Evolutionary conservation across 23 red algal genomes (phyloP).

Genomic region (Gracilaria domingensis): DNA sequence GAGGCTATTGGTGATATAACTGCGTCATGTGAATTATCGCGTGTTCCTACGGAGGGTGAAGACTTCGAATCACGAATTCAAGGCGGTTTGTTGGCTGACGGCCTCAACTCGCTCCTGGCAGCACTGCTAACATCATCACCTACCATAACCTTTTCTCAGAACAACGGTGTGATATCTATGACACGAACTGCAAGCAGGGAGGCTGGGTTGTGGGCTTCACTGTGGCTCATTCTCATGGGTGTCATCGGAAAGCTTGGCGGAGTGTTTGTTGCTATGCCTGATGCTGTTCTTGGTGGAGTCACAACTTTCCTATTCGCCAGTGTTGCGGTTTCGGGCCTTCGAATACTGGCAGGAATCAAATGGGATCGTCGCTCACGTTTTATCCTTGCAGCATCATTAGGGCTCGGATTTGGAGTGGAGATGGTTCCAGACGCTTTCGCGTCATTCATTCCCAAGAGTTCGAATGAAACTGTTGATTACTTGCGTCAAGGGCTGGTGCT

Average conservation of each 20-base stretch:
- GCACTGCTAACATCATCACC: slow-evolving; percentile 71
- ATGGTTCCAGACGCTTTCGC: slow-evolving; percentile 52
- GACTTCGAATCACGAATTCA: slow-evolving; percentile 70
- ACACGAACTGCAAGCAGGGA: slow-evolving; percentile 71
- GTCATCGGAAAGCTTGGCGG: slow-evolving; percentile 78
- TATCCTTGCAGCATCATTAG: slow-evolving; percentile 61
- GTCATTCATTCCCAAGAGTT: slow-evolving; percentile 27
- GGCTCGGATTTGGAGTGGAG: slow-evolving; percentile 72
- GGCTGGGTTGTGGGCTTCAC: slow-evolving; percentile 61
- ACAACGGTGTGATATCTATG: slow-evolving; percentile 84
- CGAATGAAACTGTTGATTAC: neutral
- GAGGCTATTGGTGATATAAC: slow-evolving; percentile 79
- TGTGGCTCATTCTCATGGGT: slow-evolving; percentile 71
- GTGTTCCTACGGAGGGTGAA: slow-evolving; percentile 54
- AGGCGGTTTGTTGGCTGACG: slow-evolving; percentile 77
- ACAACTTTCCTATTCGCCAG: slow-evolving; percentile 88
- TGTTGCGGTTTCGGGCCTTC: slow-evolving; percentile 74
- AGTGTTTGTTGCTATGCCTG: slow-evolving; percentile 81
- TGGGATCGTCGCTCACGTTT: slow-evolving; percentile 77
- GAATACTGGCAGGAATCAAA: slow-evolving; percentile 63
- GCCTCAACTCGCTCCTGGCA: slow-evolving; percentile 74
- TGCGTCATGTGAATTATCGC: slow-evolving; percentile 76
- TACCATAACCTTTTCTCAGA: slow-evolving; percentile 86
- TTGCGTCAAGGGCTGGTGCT: slow-evolving; percentile 54
- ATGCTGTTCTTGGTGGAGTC: slow-evolving; percentile 81